Conservation (phyloP, 2,329 filamentous ascomycete species). For the Pseudogymnoascus verrucosus region DNA sequence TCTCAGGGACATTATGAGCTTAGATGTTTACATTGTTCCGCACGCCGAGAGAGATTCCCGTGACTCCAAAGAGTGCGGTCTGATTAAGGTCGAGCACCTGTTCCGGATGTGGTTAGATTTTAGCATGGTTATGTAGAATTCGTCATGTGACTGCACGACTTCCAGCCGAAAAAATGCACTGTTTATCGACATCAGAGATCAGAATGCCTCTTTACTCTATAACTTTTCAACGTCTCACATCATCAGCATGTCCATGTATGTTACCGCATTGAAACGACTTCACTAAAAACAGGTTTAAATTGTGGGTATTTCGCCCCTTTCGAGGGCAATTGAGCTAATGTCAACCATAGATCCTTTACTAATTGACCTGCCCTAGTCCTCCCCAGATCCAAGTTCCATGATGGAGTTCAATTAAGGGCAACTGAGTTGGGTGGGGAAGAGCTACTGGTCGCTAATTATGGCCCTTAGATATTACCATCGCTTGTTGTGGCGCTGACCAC, state of each 20-base stretch:
- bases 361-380: conserved; percentile 4
- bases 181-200: not conserved
- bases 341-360: conserved; percentile 3
- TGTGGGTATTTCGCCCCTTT: conserved; percentile 2
- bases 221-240: not conserved
- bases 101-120: not conserved
- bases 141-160: not conserved
- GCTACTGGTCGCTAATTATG: not conserved
- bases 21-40: not conserved
- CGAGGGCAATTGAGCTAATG: conserved; percentile 1
- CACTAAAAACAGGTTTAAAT: conserved; percentile 1
- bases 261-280: not conserved
- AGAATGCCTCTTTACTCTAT: not conserved
- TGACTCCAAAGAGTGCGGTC: not conserved
- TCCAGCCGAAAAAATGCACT: not conserved
- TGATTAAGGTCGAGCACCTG: not conserved
- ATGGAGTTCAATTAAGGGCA: conserved; percentile 1
- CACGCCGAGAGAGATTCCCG: not conserved
- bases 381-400: conserved; percentile 5
- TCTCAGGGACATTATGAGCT: not conserved
- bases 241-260: not conserved
- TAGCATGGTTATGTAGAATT: not conserved
- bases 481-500: not conserved
- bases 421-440: not conserved
- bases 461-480: not conserved